Evolutionary conservation across 176 grass and related monocot genomes (phyloP), one percentile per base, ranked within the genome.

Genomic region (Melocanna baccifera): DNA sequence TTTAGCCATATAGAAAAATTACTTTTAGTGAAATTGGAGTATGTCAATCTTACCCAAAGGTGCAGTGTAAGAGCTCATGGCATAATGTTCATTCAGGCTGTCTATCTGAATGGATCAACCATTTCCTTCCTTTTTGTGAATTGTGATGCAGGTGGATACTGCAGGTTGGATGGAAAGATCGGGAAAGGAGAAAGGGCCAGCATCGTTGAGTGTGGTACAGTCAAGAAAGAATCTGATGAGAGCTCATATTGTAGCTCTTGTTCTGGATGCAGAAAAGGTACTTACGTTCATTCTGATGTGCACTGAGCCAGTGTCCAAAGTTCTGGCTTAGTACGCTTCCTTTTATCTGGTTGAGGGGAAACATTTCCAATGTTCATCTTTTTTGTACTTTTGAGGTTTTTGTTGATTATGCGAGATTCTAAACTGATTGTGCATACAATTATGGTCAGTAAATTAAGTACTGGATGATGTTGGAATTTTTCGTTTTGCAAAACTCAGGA

Each of bases 201-300:
- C 91, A 65, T 95, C 91, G 13, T 82, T 98, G 48, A 95, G 96
- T 67, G 84, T 98, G 48, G 86, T 98, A 71, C 96, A 98, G 80
- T 93, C 92, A 79, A 98, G 93, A 93, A 98, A 98, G 73, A 98
- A 92, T 68, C 87, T 98, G 63, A 95, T 95, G 92, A 93, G 96
- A 80, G 96, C 96, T 85, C 96, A 98, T 83, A 87, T 98, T 83
- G 87, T 98, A 70, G 92, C 93, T 87, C 90, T 98, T 83, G 96
- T 98, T 45, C 93, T 98, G 77, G 96, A 95, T 81, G 96, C 87
- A 72, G 92, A 95, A 88, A 88, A 95, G 92, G 96, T 95, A 85
- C 57, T 74, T 81, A 23, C 18, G 66, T 64, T 83, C 46, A 55
- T 77, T 80, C 66, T 69, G 51, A 62, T 58, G 7, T 83, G 39